A percentile compares a stretch with the other conserved stretches of the same genome.
These are phyloP conservation scores for Linaria vulgaris DNA, from an alignment of 257 asterid species.

Conservation along the genomic window DNA sequence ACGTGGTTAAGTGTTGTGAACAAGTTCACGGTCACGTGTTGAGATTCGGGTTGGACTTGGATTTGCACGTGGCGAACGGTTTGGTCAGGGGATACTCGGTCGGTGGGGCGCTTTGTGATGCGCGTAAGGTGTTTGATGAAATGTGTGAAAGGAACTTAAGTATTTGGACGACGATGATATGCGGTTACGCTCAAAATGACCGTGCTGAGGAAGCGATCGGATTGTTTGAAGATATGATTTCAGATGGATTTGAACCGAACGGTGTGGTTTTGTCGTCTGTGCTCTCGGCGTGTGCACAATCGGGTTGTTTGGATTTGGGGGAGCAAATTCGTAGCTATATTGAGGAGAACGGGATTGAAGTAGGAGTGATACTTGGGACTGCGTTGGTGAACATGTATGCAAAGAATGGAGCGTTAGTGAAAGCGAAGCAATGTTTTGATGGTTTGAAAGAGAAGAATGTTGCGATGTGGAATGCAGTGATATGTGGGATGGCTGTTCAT, in stretches of 20 bases:
- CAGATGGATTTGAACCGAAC: conserved; percentile 53
- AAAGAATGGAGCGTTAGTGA: conserved; percentile 59
- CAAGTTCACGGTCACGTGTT: conserved; percentile 66
- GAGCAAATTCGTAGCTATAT: conserved; percentile 56
- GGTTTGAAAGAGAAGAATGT: conserved; percentile 50
- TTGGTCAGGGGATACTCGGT: conserved; percentile 63
- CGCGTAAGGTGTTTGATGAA: conserved; percentile 74
- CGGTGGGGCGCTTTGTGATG: conserved; percentile 35
- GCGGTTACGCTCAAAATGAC: conserved; percentile 76
- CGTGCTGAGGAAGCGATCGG: conserved; percentile 46
- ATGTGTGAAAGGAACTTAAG: conserved; percentile 40
- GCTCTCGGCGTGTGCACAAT: conserved; percentile 80
- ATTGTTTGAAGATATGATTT: conserved; percentile 54
- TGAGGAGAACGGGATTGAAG: conserved; percentile 45
- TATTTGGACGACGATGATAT: conserved; percentile 80
- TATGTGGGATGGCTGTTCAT: conserved; percentile 75
- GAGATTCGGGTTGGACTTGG: conserved; percentile 55
- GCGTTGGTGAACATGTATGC: conserved; percentile 90
- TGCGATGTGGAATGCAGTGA: conserved; percentile 88
- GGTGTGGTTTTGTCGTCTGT: conserved; percentile 65
- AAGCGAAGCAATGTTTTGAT: conserved; percentile 57
- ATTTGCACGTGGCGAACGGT: conserved; percentile 66
- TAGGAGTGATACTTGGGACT: conserved; percentile 79
- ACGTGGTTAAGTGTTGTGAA: conserved; percentile 18
- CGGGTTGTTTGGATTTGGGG: conserved; percentile 72